Evolutionary conservation across 1,284 basidiomycete genomes (phyloP), one percentile per base, ranked within the genome.

Genomic region (Fomitiporia mediterranea): DNA sequence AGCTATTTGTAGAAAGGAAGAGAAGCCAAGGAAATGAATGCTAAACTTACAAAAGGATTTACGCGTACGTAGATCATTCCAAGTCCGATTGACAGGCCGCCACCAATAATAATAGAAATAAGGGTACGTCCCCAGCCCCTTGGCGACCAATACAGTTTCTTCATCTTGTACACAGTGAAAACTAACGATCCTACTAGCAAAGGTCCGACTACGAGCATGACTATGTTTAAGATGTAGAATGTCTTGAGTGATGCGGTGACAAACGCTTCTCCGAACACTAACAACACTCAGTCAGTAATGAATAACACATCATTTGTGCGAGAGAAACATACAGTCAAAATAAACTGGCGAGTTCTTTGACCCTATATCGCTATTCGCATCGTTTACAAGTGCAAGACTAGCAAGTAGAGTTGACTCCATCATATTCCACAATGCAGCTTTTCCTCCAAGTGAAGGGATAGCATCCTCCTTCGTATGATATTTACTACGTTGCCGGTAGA

Each of bases 381-480:
- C 66, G 59, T 81, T 78, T 13, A 83, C 69, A 27, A 91, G 68
- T 2, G 74, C 72, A 8, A 75, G 55, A 4, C 82, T 85, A 0
- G 82, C 78, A 2, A 76, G 79, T 49, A 74, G 69, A 0, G 81
- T 72, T 2, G 76, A 74, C 60, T 89, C 84, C 77, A 90, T 78
- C 84, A 90, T 87, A 2, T 79, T 75, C 87, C 87, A 90, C 7
- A 89, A 68, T 2, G 87, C 77, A 0, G 79, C 81, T 13, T 74
- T 60, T 43, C 66, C 58, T 23, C 65, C 67, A 56, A 80, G 74
- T 61, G 77, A 78, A 39, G 82, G 69, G 34, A 86, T 73, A 1
- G 81, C 74, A 61, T 89, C 83, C 43, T 79, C 80, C 63, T 76
- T 76, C 0, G 87, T 90, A 65, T 90, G 88, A 62, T 90, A 90